Conservation (phyloP, 176 grass and related monocot species). For the Saccharum officinarum region DNA sequence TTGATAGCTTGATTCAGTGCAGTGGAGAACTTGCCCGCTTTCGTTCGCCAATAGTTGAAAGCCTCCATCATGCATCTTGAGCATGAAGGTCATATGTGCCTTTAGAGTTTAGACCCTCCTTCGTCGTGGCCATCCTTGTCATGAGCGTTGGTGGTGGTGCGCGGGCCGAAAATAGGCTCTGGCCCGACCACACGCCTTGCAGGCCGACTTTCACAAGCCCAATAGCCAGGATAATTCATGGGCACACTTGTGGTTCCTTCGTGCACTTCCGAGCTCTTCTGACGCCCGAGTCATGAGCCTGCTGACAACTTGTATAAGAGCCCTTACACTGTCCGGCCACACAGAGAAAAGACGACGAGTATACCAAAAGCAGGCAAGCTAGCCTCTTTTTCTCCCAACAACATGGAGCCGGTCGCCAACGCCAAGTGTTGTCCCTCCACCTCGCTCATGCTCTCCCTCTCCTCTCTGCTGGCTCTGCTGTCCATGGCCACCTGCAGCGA, state of each 20-base stretch:
- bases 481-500: conserved; percentile 13
- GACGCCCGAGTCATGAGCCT: background rate
- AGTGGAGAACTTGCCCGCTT: no score
- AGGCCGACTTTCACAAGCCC: no score
- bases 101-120: no score
- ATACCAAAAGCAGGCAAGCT: background rate
- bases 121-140: no score
- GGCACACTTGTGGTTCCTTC: background rate
- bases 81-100: no score
- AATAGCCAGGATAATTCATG: no score
- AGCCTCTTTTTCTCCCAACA: background rate
- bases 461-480: background rate
- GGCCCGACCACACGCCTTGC: no score
- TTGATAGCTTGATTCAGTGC: no score
- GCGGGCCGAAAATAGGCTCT: no score
- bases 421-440: background rate
- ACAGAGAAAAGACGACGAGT: background rate
- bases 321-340: conserved; percentile 3
- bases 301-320: background rate
- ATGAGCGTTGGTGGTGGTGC: no score
- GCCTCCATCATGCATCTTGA: no score
- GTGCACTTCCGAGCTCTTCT: background rate
- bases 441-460: background rate
- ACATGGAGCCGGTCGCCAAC: conserved; percentile 23
- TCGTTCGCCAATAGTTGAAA: no score